These are phyloP conservation scores for Kernera saxatilis DNA, from an alignment of 345 rosid genomes.

Conservation along the genomic window DNA sequence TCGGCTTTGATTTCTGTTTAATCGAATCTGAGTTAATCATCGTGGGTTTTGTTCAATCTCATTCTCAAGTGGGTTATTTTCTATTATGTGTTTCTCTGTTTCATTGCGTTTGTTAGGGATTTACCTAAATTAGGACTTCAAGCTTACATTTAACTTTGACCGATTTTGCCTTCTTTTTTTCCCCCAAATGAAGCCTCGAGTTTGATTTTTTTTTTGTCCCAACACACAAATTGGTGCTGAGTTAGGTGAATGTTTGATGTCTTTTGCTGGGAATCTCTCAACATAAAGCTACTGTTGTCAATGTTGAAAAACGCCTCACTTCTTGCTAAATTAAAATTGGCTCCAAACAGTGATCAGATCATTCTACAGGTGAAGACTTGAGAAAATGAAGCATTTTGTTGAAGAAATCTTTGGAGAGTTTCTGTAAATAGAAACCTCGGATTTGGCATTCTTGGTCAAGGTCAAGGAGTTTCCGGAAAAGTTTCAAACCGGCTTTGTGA, in stretches of 20 bases:
- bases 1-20: no score
- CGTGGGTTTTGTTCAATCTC: not conserved
- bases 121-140: slow-evolving; percentile 14
- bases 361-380: slow-evolving; percentile 33
- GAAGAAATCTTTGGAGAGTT: slow-evolving; percentile 2
- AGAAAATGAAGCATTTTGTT: slow-evolving; percentile 5
- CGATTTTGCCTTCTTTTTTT: not conserved
- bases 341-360: not conserved
- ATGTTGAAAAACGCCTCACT: not conserved
- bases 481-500: not conserved
- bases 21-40: not conserved
- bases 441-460: not conserved
- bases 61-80: not conserved
- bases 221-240: not conserved
- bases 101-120: slow-evolving; percentile 1
- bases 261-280: not conserved
- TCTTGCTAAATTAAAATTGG: not conserved
- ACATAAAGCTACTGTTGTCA: not conserved
- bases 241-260: slow-evolving; percentile 20
- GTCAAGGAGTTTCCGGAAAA: not conserved
- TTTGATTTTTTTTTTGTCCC: slow-evolving; percentile 1
- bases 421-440: slow-evolving; percentile 16
- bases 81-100: slow-evolving; percentile 9
- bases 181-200: not conserved
- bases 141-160: slow-evolving; percentile 18